These are phyloP conservation scores for Russula earlei DNA, from an alignment of 768 basidiomycete species.

Conservation along the genomic window DNA sequence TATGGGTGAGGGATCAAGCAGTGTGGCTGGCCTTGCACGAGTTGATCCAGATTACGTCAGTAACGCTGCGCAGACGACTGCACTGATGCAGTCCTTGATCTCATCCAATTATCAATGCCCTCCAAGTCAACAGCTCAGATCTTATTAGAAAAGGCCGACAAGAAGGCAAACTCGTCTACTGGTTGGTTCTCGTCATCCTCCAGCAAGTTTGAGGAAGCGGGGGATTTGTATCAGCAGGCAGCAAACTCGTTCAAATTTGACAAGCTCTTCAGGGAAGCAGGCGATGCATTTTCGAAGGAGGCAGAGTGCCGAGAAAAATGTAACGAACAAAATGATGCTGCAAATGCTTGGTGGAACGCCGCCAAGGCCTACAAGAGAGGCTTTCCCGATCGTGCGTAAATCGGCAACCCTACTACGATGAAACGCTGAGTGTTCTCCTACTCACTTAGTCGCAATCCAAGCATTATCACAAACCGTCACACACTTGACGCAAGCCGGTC, in stretches of 20 bases:
- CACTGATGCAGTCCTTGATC: constrained; percentile 2
- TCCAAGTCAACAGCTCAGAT: constrained; percentile 70
- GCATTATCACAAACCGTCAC: constrained; percentile 78
- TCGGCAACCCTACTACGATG: not conserved
- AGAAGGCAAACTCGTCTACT: constrained; percentile 74
- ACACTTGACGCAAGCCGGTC: constrained; percentile 72
- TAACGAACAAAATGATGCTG: constrained; percentile 87
- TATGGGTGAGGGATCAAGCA: not conserved
- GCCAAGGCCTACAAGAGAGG: constrained; percentile 92
- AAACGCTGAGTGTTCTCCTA: not conserved
- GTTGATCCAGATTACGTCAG: constrained; percentile 6
- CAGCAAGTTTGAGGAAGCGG: constrained; percentile 89
- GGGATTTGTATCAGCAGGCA: constrained; percentile 90
- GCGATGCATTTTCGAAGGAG: constrained; percentile 86
- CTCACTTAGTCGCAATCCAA: constrained; percentile 71
- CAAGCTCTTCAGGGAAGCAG: constrained; percentile 84
- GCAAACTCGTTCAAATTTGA: constrained; percentile 91
- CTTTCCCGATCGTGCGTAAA: constrained; percentile 62
- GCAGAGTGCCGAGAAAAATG: constrained; percentile 89
- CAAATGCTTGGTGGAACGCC: constrained; percentile 98
- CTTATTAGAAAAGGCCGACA: constrained; percentile 82
- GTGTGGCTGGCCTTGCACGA: too few species aligned
- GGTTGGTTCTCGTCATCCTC: constrained; percentile 85
- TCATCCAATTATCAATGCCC: constrained; percentile 39
- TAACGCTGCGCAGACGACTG: not conserved